Percentiles rank a stretch among this genome's conserved stretches.
Evolutionary conservation across 202 grass and related monocot species (phyloP).

Genomic region (Digitaria exilis): DNA sequence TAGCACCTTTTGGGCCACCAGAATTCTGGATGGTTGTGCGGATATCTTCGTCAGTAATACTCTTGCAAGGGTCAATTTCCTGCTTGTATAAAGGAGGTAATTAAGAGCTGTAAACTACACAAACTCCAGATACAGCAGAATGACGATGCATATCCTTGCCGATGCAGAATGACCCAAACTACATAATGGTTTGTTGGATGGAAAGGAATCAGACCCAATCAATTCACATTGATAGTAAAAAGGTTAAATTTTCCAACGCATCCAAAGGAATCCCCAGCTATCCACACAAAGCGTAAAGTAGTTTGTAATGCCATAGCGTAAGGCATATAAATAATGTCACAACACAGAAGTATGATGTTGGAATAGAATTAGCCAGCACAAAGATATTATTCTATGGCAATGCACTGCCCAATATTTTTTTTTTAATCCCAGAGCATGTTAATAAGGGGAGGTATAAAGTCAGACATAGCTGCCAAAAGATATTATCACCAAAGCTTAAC

Average conservation of each 20-base stretch:
- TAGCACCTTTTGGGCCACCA: conserved; percentile 76
- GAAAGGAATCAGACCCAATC: not conserved
- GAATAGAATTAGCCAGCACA: conserved; percentile 1
- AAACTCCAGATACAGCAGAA: conserved; percentile 6
- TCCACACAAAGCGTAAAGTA: not conserved
- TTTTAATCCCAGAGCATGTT: not conserved
- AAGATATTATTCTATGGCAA: conserved; percentile 22
- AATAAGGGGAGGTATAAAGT: not conserved
- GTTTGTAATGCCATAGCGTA: not conserved
- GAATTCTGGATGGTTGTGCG: conserved; percentile 84
- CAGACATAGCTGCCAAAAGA: not conserved
- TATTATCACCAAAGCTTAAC: not conserved
- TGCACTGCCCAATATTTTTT: not conserved
- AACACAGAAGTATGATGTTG: conserved; percentile 9
- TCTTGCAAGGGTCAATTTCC: conserved; percentile 93
- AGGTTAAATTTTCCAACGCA: not conserved
- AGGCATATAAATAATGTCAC: conserved; percentile 1
- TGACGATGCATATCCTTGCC: not conserved
- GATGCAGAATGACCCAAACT: conserved; percentile 29
- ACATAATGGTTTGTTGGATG: not conserved
- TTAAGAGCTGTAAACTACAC: conserved; percentile 8
- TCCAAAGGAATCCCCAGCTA: conserved; percentile 1
- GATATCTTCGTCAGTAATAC: conserved; percentile 87
- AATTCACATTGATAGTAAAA: not conserved
- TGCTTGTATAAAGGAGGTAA: conserved; percentile 43